Evolutionary conservation across 179 eudicot species (phyloP), one percentile per base, ranked within the genome.

Genomic region (Sideroxylon spinosum): DNA sequence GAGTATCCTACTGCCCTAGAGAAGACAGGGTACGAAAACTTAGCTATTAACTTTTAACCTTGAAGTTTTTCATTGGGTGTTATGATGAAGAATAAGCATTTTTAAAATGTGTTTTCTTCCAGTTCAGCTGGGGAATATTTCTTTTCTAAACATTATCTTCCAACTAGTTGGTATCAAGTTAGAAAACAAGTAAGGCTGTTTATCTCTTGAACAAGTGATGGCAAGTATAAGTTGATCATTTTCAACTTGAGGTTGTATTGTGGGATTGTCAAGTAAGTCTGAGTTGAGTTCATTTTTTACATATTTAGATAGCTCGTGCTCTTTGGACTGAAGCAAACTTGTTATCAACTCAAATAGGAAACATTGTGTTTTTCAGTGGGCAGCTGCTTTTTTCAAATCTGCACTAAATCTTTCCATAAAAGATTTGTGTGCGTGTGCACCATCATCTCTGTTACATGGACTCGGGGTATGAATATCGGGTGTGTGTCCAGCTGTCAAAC

Each of bases 1-100:
- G 87, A 76, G 87, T 84, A 73, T 81, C 91, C 37, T 85, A 73
- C 83, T 86, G 78, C 82, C 88, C 91, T 68, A 76, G 70, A 80
- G 88, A 89, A 83, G 82, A 78, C 49, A 67, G 80, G 94, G 98
- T 94, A 88, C 46, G 70, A 14, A 68, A 48, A 46, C 59, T 79
- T 44, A 61, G 37, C 64, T 55, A 25, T 26, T 7, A 5, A 17
- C 11, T 66, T 68, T 4, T 4, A 68, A 23, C 56, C 62, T 50
- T 20, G 11, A 12, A 50, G 44, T 44, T 59, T 59, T 5, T 17
- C 72, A 19, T 53, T 49, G n/a, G 48, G 20, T 29, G 67, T 44
- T 61, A 1, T 68, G 44, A 7, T 16, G 74, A 44, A 62, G 9
- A 13, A 26, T 17, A 37, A 25, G 28, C 19, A 55, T 61, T 25